Evolutionary conservation across 1,139 yeast genomes (phyloP).

Genomic region (Lodderomyces parapsilosis): DNA sequence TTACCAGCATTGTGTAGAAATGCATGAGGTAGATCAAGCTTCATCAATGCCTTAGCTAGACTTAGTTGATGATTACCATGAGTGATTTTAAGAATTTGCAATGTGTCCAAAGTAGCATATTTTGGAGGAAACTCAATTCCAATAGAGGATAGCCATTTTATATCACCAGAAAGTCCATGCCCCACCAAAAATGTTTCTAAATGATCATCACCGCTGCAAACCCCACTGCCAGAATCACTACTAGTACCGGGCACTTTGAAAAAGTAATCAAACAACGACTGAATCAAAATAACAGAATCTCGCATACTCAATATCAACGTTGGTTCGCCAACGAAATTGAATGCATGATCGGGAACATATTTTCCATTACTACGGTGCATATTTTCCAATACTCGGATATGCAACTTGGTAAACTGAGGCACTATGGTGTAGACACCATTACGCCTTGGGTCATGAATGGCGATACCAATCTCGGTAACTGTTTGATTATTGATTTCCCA

Average conservation of each 20-base stretch:
- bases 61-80: slow-evolving; percentile 39
- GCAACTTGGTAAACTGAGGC: slow-evolving; percentile 51
- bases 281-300: slow-evolving; percentile 40
- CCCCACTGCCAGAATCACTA: neutral
- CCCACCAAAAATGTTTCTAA: slow-evolving; percentile 53
- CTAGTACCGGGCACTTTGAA: slow-evolving; percentile 19
- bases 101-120: slow-evolving; percentile 50
- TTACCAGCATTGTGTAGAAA: slow-evolving; percentile 81
- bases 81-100: slow-evolving; percentile 35
- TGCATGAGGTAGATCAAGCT: slow-evolving; percentile 58
- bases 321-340: slow-evolving; percentile 54
- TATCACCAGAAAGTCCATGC: slow-evolving; percentile 65
- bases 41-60: slow-evolving; percentile 50
- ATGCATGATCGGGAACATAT: slow-evolving; percentile 63
- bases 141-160: slow-evolving; percentile 48
- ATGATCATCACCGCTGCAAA: neutral
- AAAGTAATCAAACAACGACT: slow-evolving; percentile 42
- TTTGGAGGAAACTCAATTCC: slow-evolving; percentile 48
- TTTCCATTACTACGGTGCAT: slow-evolving; percentile 48
- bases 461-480: slow-evolving; percentile 68
- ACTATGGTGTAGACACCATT: slow-evolving; percentile 8
- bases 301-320: slow-evolving; percentile 42
- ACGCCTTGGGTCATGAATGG: slow-evolving; percentile 57
- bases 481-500: slow-evolving; percentile 47
- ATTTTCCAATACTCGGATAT: slow-evolving; percentile 56